Evolutionary conservation across 257 asterid genomes (phyloP).

Genomic region (Solanum pinnatisectum): DNA sequence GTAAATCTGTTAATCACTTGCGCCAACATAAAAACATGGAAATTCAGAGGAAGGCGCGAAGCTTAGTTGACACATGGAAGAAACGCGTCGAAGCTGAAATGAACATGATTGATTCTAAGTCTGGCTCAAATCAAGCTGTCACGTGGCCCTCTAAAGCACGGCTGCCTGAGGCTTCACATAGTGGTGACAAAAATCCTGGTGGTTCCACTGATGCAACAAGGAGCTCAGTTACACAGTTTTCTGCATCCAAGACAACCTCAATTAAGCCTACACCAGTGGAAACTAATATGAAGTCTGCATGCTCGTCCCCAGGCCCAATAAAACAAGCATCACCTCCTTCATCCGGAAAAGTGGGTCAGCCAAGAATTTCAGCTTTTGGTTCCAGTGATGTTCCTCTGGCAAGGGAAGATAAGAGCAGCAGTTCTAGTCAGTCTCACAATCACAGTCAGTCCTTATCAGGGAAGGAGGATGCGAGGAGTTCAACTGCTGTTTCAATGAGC

Average conservation of each 20-base stretch:
- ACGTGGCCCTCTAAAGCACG: slow-evolving; percentile 35
- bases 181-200: slow-evolving; percentile 22
- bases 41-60: slow-evolving; percentile 45
- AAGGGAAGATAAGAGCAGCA: slow-evolving; percentile 37
- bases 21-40: slow-evolving; percentile 43
- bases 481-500: slow-evolving; percentile 18
- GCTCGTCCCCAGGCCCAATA: slow-evolving; percentile 30
- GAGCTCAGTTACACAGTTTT: slow-evolving; percentile 24
- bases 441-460: slow-evolving; percentile 15
- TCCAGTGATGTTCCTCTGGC: slow-evolving; percentile 19
- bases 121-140: slow-evolving; percentile 26
- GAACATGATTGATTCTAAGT: slow-evolving; percentile 36
- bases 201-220: slow-evolving; percentile 29
- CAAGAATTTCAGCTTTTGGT: slow-evolving; percentile 21
- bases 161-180: slow-evolving; percentile 19
- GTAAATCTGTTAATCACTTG: slow-evolving; percentile 48
- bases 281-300: slow-evolving; percentile 20
- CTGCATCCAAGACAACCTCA: slow-evolving; percentile 26
- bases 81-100: slow-evolving; percentile 60
- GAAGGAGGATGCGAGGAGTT: slow-evolving; percentile 35
- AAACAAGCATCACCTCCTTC: slow-evolving; percentile 24
- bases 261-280: slow-evolving; percentile 31
- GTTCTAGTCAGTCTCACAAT: slow-evolving; percentile 37
- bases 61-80: slow-evolving; percentile 60
- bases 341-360: slow-evolving; percentile 32